These are phyloP conservation scores for Myotisia sp. DNA, from an alignment of 2,329 filamentous ascomycete genomes.

Conservation along the genomic window DNA sequence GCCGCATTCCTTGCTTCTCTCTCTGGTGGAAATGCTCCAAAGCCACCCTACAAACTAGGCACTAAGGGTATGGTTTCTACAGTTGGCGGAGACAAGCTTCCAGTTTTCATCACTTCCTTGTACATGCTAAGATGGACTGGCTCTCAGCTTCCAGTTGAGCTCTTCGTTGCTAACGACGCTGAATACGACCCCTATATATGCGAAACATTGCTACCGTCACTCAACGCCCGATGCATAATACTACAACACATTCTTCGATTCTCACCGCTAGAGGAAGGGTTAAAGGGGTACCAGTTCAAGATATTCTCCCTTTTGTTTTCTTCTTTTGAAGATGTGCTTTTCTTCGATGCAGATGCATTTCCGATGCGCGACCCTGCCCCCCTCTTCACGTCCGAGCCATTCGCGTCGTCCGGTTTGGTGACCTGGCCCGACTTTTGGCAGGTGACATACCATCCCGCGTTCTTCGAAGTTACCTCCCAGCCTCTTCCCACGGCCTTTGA, in stretches of 20 bases:
- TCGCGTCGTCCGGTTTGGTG: constrained; percentile 38
- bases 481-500: constrained; percentile 20
- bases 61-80: constrained; percentile 12
- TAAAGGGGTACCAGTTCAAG: constrained; percentile 45
- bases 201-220: constrained; percentile 17
- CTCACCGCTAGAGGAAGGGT: constrained; percentile 37
- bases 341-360: constrained; percentile 45
- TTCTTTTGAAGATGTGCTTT: constrained; percentile 44
- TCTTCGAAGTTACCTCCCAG: constrained; percentile 32
- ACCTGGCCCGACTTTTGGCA: constrained; percentile 45
- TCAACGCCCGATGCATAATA: constrained; percentile 21
- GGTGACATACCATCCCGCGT: constrained; percentile 31
- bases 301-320: constrained; percentile 44
- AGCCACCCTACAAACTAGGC: constrained; percentile 7
- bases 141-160: constrained; percentile 24
- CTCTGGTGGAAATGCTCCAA: constrained; percentile 7
- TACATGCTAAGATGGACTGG: constrained; percentile 24
- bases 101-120: constrained; percentile 22
- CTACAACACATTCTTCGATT: constrained; percentile 23
- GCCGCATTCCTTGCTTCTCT: constrained; percentile 8
- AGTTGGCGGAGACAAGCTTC: constrained; percentile 16
- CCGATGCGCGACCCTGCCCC: constrained; percentile 33
- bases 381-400: constrained; percentile 40
- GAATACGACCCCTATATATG: constrained; percentile 22
- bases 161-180: constrained; percentile 19